A percentile compares a stretch with the other conserved stretches of the same genome.
These are phyloP conservation scores for Durio zibethinus DNA, from an alignment of 345 rosid species.

Conservation along the genomic window DNA sequence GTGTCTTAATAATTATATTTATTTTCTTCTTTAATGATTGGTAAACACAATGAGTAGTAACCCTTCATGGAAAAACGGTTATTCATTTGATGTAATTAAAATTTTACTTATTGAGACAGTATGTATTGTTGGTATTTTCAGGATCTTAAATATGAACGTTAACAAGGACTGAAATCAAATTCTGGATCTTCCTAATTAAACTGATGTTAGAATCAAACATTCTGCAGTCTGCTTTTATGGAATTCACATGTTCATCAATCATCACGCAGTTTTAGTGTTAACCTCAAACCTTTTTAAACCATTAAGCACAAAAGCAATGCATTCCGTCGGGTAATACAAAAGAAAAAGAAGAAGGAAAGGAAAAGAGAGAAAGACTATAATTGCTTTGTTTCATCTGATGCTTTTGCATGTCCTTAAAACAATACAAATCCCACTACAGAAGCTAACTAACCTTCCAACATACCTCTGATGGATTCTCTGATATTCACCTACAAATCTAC, in stretches of 20 bases:
- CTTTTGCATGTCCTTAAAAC: neutral
- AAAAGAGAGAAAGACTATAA: neutral
- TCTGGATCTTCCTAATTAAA: neutral
- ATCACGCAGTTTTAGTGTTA: neutral
- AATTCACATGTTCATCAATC: conserved; percentile 8
- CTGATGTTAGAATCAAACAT: neutral
- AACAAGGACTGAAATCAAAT: too few relatives aligned
- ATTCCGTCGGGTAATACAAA: neutral
- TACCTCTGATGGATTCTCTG: neutral
- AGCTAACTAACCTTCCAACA: neutral
- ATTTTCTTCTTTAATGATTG: too few relatives aligned
- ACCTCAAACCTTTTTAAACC: neutral
- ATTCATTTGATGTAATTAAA: too few relatives aligned
- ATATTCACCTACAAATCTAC: conserved; percentile 6
- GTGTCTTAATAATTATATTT: too few relatives aligned
- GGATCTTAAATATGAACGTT: too few relatives aligned
- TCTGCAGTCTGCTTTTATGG: neutral
- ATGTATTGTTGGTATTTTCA: too few relatives aligned
- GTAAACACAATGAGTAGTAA: too few relatives aligned
- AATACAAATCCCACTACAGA: neutral
- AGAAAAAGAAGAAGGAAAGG: neutral
- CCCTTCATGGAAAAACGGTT: too few relatives aligned
- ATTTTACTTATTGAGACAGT: too few relatives aligned
- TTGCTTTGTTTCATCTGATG: neutral
- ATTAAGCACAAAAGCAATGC: conserved; percentile 3